Base-by-base conservation (phyloP, 2,329 filamentous ascomycete genomes). In the Phoma sp. region DNA sequence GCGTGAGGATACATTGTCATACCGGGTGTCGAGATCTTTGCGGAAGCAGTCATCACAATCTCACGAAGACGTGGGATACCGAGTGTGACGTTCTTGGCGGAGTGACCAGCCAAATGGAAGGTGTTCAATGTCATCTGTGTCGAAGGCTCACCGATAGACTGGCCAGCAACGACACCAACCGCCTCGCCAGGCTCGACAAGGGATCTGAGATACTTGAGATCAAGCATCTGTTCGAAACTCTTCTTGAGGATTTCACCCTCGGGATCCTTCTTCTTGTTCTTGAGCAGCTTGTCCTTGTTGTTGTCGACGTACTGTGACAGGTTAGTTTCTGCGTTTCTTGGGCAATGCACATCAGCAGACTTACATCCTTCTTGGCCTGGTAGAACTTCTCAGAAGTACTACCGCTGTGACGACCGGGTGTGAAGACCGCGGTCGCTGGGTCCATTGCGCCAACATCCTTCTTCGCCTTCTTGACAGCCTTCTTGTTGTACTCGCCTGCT, bases 121-220 rank as follows among this genome's bases (percentile, higher is more conserved):
- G 96, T 99, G 78, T 99, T 99, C 50, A 99, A 80, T 7, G 96
- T 99, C 96, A 99, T 99, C 75, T 99, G 95, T 9, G 95, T 99
- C 2, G 93, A 97, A 7, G 96, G 95, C 72, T 99, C 96, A 71
- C 95, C 95, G 37, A 99, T 88, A 29, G 93, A 98, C 77, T 99
- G 95, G 8, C 93, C 93, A 45, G 96, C 96, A 55, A 99, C 91
- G 59, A 99, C 96, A 62, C 95, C 95, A 24, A 99, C 93, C 24
- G 95, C 93, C 78, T 99, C 96, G 40, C 95, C 95, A 25, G 95
- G 91, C 67, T 99, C 93, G 23, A 97, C 89, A 7, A 97, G 83
- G 2, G 93, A 96, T 64, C 89, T 89, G 62, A 98, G 82, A 70
- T 98, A 99, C 74, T 98, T 96, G 71, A 96, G 87, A 58, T 93